Conservation (phyloP, 495 filamentous ascomycete species). For the Hypomontagnella submonticulosa region DNA sequence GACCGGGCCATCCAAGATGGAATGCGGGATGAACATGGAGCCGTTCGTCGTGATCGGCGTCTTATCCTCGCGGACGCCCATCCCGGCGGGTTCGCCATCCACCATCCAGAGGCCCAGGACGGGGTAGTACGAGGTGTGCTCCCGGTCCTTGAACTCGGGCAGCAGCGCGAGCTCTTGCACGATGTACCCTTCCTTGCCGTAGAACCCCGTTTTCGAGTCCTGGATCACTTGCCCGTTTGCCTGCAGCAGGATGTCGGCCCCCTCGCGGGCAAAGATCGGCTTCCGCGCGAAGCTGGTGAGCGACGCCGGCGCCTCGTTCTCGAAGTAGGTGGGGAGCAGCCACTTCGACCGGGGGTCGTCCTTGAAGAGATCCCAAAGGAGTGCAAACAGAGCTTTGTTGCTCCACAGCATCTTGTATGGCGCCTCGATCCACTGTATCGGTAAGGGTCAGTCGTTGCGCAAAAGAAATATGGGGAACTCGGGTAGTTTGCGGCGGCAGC, state of each 20-base stretch:
- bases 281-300: constrained; percentile 13
- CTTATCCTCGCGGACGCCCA: constrained; percentile 18
- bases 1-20: constrained; percentile 9
- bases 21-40: constrained; percentile 16
- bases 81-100: constrained; percentile 11
- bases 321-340: constrained; percentile 17
- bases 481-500: too few relatives aligned
- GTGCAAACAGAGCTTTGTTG: constrained; percentile 14
- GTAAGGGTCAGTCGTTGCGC: too few relatives aligned
- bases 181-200: constrained; percentile 15
- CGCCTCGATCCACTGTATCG: constrained; percentile 3
- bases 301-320: constrained; percentile 6
- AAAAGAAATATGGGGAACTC: too few relatives aligned
- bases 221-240: constrained; percentile 9
- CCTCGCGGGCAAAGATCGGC: constrained; percentile 18
- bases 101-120: constrained; percentile 12
- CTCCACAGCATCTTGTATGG: constrained; percentile 28
- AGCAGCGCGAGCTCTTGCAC: constrained; percentile 15
- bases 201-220: constrained; percentile 3
- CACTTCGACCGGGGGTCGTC: constrained; percentile 16
- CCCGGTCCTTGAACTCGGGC: constrained; percentile 8
- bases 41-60: constrained; percentile 12
- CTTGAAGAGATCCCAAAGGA: constrained; percentile 16
- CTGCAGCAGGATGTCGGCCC: constrained; percentile 9
- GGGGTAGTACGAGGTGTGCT: constrained; percentile 3